Conservation (phyloP, 768 basidiomycete species). For the Suillus alpinus region DNA sequence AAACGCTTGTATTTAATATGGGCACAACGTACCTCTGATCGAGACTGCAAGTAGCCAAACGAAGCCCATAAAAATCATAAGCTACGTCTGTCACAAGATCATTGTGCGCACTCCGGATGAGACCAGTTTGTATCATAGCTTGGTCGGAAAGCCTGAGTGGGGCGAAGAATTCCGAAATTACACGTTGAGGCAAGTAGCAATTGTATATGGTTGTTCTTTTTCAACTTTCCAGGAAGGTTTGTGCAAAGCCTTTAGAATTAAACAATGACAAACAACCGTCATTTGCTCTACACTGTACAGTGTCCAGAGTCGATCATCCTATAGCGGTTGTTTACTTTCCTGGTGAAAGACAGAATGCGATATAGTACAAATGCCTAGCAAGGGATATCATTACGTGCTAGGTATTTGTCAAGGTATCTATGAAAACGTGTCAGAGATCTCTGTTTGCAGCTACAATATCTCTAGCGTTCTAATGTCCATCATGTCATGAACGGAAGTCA, state of each 20-base stretch:
- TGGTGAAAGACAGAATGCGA: too few relatives aligned
- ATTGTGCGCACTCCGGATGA: slow-evolving; percentile 74
- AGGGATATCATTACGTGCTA: too few relatives aligned
- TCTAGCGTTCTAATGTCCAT: too few relatives aligned
- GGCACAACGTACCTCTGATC: slow-evolving; percentile 65
- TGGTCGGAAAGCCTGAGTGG: neutral
- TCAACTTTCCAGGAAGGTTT: neutral
- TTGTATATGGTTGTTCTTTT: neutral
- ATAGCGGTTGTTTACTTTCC: too few relatives aligned
- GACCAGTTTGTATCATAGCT: slow-evolving; percentile 73
- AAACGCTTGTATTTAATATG: neutral
- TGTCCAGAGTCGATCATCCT: too few relatives aligned
- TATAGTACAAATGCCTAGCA: too few relatives aligned
- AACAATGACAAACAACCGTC: slow-evolving; percentile 18
- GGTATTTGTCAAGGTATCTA: too few relatives aligned
- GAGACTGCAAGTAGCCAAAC: slow-evolving; percentile 76
- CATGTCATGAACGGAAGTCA: too few relatives aligned
- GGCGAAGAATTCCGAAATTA: neutral
- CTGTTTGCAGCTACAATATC: too few relatives aligned
- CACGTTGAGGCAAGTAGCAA: neutral
- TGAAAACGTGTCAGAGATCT: too few relatives aligned
- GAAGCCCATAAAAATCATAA: slow-evolving; percentile 88
- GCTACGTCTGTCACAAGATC: slow-evolving; percentile 84
- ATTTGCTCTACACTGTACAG: too few relatives aligned
- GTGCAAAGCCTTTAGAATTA: slow-evolving; percentile 13